phyloP scores from a whole-genome alignment of 2,329 filamentous ascomycete genomes.

The Biscogniauxia marginata region DNA sequence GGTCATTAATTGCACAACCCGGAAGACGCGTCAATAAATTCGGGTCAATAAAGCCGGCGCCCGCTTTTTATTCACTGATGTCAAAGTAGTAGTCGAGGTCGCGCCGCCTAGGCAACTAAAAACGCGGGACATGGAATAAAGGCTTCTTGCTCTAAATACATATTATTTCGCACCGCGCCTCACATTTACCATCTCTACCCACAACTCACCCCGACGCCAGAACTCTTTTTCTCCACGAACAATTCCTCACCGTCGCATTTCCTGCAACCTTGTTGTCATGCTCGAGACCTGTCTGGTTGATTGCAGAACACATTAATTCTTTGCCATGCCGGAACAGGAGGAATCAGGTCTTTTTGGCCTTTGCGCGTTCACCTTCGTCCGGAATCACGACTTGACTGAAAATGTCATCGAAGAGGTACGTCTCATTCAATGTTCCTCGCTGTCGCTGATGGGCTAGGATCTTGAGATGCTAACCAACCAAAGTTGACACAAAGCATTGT shows the following conservation, averaged over 20 bases:
- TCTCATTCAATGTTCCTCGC: background rate
- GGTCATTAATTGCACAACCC: conserved; percentile 5
- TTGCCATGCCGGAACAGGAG: conserved; percentile 29
- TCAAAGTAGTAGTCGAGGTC: background rate
- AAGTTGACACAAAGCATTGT: conserved; percentile 44
- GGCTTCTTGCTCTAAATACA: too few relatives aligned
- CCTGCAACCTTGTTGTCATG: conserved; percentile 6
- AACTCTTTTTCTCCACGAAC: background rate
- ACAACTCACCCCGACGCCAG: background rate
- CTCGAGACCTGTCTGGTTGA: too few relatives aligned
- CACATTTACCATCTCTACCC: background rate
- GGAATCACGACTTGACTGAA: conserved; percentile 24
- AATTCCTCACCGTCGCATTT: conserved; percentile 6
- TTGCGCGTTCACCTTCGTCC: conserved; percentile 31
- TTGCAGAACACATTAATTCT: conserved; percentile 10
- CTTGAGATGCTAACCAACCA: conserved; percentile 13
- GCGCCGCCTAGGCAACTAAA: background rate
- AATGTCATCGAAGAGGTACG: conserved; percentile 28
- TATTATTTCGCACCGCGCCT: background rate
- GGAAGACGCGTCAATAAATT: conserved; percentile 18
- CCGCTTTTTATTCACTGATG: background rate
- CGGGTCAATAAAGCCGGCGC: conserved; percentile 7
- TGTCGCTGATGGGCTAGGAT: background rate
- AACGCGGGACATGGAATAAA: background rate
- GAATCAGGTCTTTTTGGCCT: conserved; percentile 24